Evolutionary conservation across 345 rosid genomes (phyloP), one percentile per base, ranked within the genome.

Genomic region (Salix arbutifolia): DNA sequence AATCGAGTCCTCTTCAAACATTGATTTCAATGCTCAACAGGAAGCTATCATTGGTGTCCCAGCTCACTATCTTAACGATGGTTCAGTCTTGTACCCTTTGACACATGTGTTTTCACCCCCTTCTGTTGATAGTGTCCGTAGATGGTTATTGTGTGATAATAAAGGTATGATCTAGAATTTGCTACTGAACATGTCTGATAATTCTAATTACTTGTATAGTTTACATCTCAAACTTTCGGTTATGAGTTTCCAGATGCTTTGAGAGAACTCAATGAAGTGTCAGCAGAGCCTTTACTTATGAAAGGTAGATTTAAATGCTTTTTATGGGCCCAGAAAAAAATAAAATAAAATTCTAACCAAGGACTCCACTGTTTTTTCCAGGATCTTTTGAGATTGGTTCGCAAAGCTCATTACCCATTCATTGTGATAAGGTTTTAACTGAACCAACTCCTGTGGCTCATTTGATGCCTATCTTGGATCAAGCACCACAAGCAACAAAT

Each of bases 51-150:
- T 82, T 72, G 93, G 91, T 72, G 85, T 90, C 48, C 96, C 94
- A 58, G 81, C 87, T 77, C 88, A 88, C 84, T 86, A 86, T 88
- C 88, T 86, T 79, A 90, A 88, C 83, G 94, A 95, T 74, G 93
- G 98, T 53, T 93, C 98, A 46, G 71, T 67, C 66, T 79, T 95
- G 82, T 91, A 88, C 88, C 81, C 89, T 70, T 82, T 95, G 85
- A 78, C 92, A 61, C 92, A 94, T 67, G 87, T 80, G 8, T 77
- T 81, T 79, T 85, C 94, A 70, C 98, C 99, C 26, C 99, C 99
- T 74, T 76, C 88, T 70, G 82, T 71, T 26, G 94, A 89, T 79
- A 84, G 81, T 79, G 88, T 93, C 46, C 66, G 69, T 70, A 79
- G 80, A 77, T 93, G 98, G 97, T 79, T 93, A 78, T 53, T 76